A percentile compares a stretch with the other conserved stretches of the same genome.
phyloP scores from a whole-genome alignment of 176 grass and related monocot genomes.

The Phoenix dactylifera region DNA sequence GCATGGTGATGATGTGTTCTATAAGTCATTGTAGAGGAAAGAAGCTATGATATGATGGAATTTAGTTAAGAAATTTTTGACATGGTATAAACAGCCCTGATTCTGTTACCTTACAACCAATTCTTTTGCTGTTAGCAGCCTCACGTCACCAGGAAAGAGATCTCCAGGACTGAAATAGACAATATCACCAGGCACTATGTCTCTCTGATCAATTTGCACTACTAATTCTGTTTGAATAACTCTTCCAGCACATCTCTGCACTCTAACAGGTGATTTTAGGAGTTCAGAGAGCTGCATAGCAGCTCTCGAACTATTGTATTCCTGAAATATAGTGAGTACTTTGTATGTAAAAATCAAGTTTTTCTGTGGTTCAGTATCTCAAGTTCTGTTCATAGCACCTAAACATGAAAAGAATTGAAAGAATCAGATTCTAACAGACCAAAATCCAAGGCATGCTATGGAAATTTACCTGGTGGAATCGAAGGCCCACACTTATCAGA shows the following conservation, averaged over 20 bases:
- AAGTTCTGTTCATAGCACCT: too few relatives aligned
- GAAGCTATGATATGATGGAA: background rate
- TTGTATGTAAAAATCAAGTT: background rate
- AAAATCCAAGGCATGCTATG: background rate
- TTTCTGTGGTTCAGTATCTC: background rate
- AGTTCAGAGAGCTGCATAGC: constrained; percentile 29
- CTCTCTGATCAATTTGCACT: constrained; percentile 38
- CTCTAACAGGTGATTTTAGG: constrained; percentile 26
- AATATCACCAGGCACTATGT: constrained; percentile 37
- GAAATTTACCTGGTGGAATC: constrained; percentile 29
- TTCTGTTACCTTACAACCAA: constrained; percentile 30
- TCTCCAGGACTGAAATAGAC: constrained; percentile 36
- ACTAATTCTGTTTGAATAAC: constrained; percentile 29
- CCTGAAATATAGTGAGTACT: constrained; percentile 7
- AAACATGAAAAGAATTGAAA: too few relatives aligned
- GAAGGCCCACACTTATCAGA: constrained; percentile 24
- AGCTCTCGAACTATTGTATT: constrained; percentile 32
- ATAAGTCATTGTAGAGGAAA: background rate
- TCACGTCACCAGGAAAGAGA: constrained; percentile 32
- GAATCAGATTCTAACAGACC: too few relatives aligned
- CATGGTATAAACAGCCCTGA: background rate
- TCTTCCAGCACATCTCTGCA: constrained; percentile 37
- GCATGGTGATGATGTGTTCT: constrained; percentile 8
- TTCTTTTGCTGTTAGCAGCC: constrained; percentile 33
- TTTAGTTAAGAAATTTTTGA: background rate